Conservation (phyloP, 306 rosid genomes). For the Trifolium subterraneum region DNA sequence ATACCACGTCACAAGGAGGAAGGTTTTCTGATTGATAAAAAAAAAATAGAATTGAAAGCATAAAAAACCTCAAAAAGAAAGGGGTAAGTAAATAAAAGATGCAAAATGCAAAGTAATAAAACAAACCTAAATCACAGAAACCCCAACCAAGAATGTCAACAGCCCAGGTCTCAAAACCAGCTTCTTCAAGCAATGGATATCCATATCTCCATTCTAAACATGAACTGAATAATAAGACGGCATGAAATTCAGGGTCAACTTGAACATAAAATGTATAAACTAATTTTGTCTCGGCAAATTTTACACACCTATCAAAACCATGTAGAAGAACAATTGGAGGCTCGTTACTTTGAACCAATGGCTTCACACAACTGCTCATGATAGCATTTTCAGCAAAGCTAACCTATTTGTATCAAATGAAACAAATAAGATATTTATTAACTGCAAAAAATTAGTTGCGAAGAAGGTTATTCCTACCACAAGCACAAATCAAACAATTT, state of each 20-base stretch:
- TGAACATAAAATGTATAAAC: conserved; percentile 26
- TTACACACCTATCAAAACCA: conserved; percentile 85
- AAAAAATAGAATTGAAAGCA: conserved; percentile 12
- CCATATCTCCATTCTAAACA: conserved; percentile 97
- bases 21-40: conserved; percentile 62
- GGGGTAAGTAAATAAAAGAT: conserved; percentile 7
- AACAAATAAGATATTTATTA: conserved; percentile 24
- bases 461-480: not conserved
- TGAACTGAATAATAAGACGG: conserved; percentile 73
- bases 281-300: conserved; percentile 26
- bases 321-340: conserved; percentile 90
- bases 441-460: conserved; percentile 4
- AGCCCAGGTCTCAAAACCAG: conserved; percentile 92
- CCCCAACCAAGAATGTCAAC: conserved; percentile 99
- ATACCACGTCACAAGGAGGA: conserved; percentile 73
- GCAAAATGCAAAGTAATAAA: conserved; percentile 31
- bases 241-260: conserved; percentile 45
- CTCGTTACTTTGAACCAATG: conserved; percentile 58
- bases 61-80: conserved; percentile 6
- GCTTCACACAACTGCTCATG: conserved; percentile 90
- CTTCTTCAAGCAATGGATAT: conserved; percentile 82
- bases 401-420: conserved; percentile 54
- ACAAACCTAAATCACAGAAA: conserved; percentile 89
- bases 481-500: conserved; percentile 24
- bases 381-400: conserved; percentile 61